These are phyloP conservation scores for Calonectria pteridis DNA, from an alignment of 2,329 filamentous ascomycete genomes.

Conservation along the genomic window DNA sequence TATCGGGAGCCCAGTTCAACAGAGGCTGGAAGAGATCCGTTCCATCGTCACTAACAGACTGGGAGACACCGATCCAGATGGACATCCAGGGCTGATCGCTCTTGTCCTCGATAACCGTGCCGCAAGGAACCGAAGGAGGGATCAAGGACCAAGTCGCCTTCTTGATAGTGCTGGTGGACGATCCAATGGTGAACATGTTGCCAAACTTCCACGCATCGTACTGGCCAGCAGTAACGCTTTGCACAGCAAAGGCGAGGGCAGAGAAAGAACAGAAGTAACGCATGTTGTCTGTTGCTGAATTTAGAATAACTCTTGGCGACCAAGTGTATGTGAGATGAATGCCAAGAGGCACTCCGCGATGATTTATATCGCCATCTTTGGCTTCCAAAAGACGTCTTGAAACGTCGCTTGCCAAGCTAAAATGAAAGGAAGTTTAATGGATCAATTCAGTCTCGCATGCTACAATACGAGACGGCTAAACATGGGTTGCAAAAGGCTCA, in stretches of 20 bases:
- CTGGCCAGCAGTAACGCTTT: conserved; percentile 18
- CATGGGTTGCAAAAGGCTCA: background rate
- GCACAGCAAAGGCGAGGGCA: conserved; percentile 15
- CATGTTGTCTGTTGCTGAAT: background rate
- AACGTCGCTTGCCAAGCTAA: conserved; percentile 7
- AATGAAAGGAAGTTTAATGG: conserved; percentile 4
- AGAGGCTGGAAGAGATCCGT: conserved; percentile 22
- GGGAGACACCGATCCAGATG: conserved; percentile 21
- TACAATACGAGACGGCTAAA: background rate
- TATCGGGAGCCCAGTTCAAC: conserved; percentile 26
- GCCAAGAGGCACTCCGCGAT: background rate
- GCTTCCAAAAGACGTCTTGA: background rate
- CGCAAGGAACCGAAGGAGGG: conserved; percentile 20
- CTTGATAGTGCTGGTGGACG: conserved; percentile 21
- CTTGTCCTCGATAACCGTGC: conserved; percentile 13
- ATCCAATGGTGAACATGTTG: conserved; percentile 15
- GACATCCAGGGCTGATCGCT: conserved; percentile 25
- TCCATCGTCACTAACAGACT: conserved; percentile 16
- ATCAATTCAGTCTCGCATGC: background rate
- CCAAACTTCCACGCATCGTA: conserved; percentile 27
- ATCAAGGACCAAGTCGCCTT: conserved; percentile 23
- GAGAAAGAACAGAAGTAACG: background rate
- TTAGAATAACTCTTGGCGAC: background rate
- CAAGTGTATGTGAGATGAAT: background rate
- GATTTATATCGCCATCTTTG: background rate